These are phyloP conservation scores for Epithemia pelagica DNA, from an alignment of 108 stramenopile genomes.

Conservation along the genomic window DNA sequence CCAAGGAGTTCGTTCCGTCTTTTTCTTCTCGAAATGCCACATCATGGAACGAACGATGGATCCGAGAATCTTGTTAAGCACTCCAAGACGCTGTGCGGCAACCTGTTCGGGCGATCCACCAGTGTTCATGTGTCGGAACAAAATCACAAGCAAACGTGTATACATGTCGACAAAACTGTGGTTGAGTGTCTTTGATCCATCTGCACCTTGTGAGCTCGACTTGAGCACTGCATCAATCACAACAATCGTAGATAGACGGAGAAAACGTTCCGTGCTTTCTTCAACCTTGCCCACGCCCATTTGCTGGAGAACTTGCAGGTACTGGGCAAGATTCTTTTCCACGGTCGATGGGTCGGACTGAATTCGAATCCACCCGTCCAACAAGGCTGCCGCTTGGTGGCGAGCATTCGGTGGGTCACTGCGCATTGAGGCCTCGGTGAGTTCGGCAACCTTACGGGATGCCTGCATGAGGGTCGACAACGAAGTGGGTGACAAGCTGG, in stretches of 20 bases:
- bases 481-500: conserved; percentile 61
- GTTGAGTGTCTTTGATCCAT: conserved; percentile 41
- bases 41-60: conserved; percentile 75
- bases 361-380: conserved; percentile 96
- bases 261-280: conserved; percentile 91
- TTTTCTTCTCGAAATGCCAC: conserved; percentile 57
- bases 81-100: conserved; percentile 58
- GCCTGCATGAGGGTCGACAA: conserved; percentile 48
- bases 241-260: conserved; percentile 85
- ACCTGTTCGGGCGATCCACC: conserved; percentile 55
- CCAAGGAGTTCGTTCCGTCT: conserved; percentile 31
- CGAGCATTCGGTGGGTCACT: conserved; percentile 75
- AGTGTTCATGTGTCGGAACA: conserved; percentile 79
- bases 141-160: conserved; percentile 79
- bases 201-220: conserved; percentile 27
- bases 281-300: conserved; percentile 87
- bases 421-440: conserved; percentile 44
- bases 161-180: conserved; percentile 92
- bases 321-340: conserved; percentile 86
- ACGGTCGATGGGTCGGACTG: conserved; percentile 73
- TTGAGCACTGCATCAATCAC: conserved; percentile 85
- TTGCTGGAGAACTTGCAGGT: conserved; percentile 84
- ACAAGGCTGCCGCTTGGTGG: conserved; percentile 81
- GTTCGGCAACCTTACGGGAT: conserved; percentile 56
- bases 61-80: conserved; percentile 90